These are phyloP conservation scores for Candida easanensis DNA, from an alignment of 805 yeast species.

Conservation along the genomic window DNA sequence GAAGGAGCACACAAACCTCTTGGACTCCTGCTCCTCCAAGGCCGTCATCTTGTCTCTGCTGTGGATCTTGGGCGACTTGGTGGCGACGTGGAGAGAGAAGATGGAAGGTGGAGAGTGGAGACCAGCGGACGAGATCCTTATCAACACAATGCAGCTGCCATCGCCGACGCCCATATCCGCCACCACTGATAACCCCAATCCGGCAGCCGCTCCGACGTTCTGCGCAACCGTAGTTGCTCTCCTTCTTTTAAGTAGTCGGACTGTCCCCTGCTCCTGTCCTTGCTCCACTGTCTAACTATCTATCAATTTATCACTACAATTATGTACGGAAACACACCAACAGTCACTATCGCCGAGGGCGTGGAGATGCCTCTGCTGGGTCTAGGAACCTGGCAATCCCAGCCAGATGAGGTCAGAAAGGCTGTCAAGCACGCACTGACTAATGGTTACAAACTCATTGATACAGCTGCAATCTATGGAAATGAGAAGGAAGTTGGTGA, in stretches of 20 bases:
- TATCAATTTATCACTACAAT: too few species aligned
- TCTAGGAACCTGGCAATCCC: constrained; percentile 43
- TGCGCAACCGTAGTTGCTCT: too few species aligned
- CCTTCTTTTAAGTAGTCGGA: too few species aligned
- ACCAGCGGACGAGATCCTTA: too few species aligned
- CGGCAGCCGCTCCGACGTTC: too few species aligned
- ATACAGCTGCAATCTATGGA: constrained; percentile 62
- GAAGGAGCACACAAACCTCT: constrained; percentile 1
- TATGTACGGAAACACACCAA: constrained; percentile 4
- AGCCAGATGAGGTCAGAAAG: constrained; percentile 33
- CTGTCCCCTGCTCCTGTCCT: too few species aligned
- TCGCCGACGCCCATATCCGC: too few species aligned
- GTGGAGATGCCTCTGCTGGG: constrained; percentile 47
- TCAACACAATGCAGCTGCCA: too few species aligned
- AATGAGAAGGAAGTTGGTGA: constrained; percentile 56
- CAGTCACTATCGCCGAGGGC: constrained; percentile 45
- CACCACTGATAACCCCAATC: too few species aligned
- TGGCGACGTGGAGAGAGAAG: not conserved
- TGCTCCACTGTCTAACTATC: too few species aligned
- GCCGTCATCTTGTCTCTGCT: not conserved
- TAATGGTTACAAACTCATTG: constrained; percentile 57
- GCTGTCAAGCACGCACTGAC: constrained; percentile 46
- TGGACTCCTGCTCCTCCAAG: not conserved
- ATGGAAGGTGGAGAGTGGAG: not conserved
- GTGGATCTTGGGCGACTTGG: not conserved